These are phyloP conservation scores for Pythium vanterpoolii DNA, from an alignment of 352 stramenopile genomes.

Conservation along the genomic window DNA sequence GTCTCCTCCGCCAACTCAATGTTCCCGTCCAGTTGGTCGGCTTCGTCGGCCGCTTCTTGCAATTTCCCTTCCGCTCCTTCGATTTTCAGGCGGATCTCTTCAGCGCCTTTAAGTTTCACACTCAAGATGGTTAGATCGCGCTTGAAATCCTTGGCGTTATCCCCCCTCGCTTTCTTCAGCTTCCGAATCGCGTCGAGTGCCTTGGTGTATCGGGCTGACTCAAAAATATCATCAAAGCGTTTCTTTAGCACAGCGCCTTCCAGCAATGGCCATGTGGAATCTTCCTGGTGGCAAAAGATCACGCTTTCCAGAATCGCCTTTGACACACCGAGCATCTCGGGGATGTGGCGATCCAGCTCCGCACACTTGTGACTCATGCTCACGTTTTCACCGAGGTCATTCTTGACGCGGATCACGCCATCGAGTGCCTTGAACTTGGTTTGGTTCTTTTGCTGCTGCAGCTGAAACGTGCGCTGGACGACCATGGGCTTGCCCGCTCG, in stretches of 20 bases:
- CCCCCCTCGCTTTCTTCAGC: constrained; percentile 81
- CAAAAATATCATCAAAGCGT: constrained; percentile 99
- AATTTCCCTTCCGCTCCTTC: constrained; percentile 47
- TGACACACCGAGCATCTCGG: constrained; percentile 94
- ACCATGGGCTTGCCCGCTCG: constrained; percentile 85
- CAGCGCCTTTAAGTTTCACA: constrained; percentile 71
- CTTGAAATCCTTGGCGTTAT: constrained; percentile 92
- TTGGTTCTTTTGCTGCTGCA: constrained; percentile 90
- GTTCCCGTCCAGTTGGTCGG: constrained; percentile 28
- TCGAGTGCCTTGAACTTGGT: constrained; percentile 96
- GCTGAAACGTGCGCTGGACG: constrained; percentile 93
- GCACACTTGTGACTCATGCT: constrained; percentile 94
- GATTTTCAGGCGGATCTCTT: constrained; percentile 56
- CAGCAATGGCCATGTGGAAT: constrained; percentile 96
- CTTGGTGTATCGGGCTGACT: constrained; percentile 98
- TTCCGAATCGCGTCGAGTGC: constrained; percentile 96
- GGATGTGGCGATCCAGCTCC: constrained; percentile 93
- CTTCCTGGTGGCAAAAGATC: constrained; percentile 99
- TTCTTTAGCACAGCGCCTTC: constrained; percentile 98
- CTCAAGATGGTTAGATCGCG: constrained; percentile 90
- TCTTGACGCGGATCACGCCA: constrained; percentile 90
- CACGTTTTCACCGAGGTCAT: constrained; percentile 89
- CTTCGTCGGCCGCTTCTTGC: constrained; percentile 30
- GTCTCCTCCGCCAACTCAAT: constrained; percentile 47
- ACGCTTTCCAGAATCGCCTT: constrained; percentile 98